Evolutionary conservation across 495 filamentous ascomycete genomes (phyloP).

Genomic region (Aspergillus incahuasiensis): DNA sequence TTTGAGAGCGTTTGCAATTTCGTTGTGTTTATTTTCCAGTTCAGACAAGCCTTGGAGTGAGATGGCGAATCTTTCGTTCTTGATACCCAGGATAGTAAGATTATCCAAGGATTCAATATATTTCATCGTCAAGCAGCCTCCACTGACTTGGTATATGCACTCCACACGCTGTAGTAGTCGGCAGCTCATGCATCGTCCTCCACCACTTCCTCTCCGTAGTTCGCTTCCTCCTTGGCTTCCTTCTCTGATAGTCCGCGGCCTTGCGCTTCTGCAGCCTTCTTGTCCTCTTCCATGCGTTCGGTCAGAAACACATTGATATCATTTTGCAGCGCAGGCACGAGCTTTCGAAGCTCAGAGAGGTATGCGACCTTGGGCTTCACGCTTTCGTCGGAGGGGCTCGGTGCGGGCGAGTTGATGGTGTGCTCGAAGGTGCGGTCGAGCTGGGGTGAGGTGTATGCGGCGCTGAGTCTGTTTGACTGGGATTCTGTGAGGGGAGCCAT

Average conservation of each 20-base stretch:
- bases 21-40: conserved; percentile 16
- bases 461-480: conserved; percentile 31
- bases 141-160: neutral
- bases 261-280: conserved; percentile 39
- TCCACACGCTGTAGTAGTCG: neutral
- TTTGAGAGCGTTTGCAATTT: conserved; percentile 11
- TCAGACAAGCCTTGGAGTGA: conserved; percentile 10
- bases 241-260: conserved; percentile 49
- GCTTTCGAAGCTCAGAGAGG: conserved; percentile 59
- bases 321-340: conserved; percentile 59
- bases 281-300: conserved; percentile 83
- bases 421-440: conserved; percentile 40
- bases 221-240: conserved; percentile 71
- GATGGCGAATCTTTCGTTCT: conserved; percentile 25
- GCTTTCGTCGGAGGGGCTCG: conserved; percentile 26
- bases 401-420: conserved; percentile 36
- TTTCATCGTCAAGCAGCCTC: neutral
- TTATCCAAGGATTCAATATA: conserved; percentile 14
- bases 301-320: conserved; percentile 82
- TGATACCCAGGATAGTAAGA: conserved; percentile 40
- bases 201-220: conserved; percentile 76
- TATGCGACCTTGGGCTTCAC: conserved; percentile 58
- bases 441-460: conserved; percentile 55
- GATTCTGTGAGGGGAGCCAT: neutral
- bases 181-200: conserved; percentile 46